These are phyloP conservation scores for Macrolepiota albuminosa DNA, from an alignment of 768 basidiomycete species.

Conservation along the genomic window DNA sequence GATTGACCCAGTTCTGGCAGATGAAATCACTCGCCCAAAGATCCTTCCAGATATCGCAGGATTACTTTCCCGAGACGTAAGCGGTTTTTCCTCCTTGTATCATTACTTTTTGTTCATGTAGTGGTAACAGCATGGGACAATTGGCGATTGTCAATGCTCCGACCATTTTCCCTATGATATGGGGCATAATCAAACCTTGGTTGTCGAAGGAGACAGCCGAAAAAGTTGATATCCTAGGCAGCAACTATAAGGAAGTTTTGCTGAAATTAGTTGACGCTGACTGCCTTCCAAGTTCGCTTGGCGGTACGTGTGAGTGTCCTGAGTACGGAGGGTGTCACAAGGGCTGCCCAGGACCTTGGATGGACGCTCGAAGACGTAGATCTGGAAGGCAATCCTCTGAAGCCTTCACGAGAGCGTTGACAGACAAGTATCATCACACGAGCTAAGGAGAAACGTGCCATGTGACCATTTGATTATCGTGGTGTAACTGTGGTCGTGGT, in stretches of 20 bases:
- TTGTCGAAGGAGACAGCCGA: constrained; percentile 65
- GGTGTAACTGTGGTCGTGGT: too few species aligned
- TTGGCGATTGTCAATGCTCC: constrained; percentile 71
- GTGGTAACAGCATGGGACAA: constrained; percentile 57
- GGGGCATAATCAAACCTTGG: constrained; percentile 67
- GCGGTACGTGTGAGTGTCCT: constrained; percentile 62
- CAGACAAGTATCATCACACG: background rate
- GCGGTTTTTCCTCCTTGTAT: constrained; percentile 11
- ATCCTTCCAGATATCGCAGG: constrained; percentile 73
- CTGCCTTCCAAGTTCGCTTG: constrained; percentile 54
- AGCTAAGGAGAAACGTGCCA: background rate
- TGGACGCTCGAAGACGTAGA: constrained; percentile 54
- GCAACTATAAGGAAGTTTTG: constrained; percentile 52
- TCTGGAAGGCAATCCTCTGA: constrained; percentile 20
- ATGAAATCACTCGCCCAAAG: constrained; percentile 58
- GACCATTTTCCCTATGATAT: constrained; percentile 67
- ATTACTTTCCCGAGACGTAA: constrained; percentile 76
- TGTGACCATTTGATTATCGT: background rate
- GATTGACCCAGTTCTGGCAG: constrained; percentile 70
- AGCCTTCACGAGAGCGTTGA: background rate
- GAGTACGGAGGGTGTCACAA: constrained; percentile 52
- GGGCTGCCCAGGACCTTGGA: constrained; percentile 69
- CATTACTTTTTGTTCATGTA: background rate
- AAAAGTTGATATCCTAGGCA: constrained; percentile 63
- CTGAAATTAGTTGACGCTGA: constrained; percentile 59